Conservation (phyloP, 306 rosid genomes). For the Cucumis cinereus region DNA sequence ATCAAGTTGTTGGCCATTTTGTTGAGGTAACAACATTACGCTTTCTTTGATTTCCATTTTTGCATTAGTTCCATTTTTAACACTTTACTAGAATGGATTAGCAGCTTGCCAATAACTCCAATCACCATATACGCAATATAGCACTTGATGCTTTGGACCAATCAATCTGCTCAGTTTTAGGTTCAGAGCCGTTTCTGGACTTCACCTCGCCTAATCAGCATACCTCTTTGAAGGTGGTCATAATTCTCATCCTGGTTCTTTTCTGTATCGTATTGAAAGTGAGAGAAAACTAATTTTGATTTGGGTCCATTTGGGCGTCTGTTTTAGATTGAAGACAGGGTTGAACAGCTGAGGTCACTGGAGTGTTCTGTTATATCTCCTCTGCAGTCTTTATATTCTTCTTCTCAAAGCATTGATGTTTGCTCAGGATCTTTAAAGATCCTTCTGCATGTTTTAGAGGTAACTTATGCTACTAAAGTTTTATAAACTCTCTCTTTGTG, state of each 20-base stretch:
- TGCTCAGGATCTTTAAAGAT: conserved; percentile 81
- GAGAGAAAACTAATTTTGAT: conserved; percentile 12
- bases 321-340: conserved; percentile 40
- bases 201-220: conserved; percentile 27
- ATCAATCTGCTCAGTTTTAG: conserved; percentile 89
- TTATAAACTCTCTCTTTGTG: conserved; percentile 9
- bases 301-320: neutral
- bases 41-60: conserved; percentile 10
- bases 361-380: conserved; percentile 86
- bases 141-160: conserved; percentile 89
- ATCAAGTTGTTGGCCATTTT: conserved; percentile 79
- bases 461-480: conserved; percentile 17
- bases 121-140: conserved; percentile 68
- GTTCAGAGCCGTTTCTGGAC: conserved; percentile 59
- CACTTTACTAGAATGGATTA: conserved; percentile 16
- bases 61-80: conserved; percentile 14
- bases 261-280: conserved; percentile 12
- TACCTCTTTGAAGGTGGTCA: conserved; percentile 43
- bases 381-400: conserved; percentile 62
- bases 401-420: conserved; percentile 64
- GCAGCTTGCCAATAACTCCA: conserved; percentile 87
- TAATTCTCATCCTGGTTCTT: conserved; percentile 22
- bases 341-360: conserved; percentile 45
- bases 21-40: conserved; percentile 49
- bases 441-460: conserved; percentile 96